phyloP scores from a whole-genome alignment of 768 basidiomycete genomes.

The Strobilomyces echinocephalus region DNA sequence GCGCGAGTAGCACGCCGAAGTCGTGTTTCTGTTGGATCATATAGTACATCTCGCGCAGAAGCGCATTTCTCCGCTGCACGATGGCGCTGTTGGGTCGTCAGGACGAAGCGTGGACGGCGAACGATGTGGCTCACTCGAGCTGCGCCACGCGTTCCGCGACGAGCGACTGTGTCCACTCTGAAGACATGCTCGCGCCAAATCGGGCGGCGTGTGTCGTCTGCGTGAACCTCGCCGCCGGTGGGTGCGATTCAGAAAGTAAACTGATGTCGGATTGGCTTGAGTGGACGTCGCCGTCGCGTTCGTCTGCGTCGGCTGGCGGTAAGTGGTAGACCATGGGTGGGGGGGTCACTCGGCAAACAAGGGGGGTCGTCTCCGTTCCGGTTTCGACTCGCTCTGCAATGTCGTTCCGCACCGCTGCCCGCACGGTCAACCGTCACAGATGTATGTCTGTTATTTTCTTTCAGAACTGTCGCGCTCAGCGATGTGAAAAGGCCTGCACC shows the following conservation, averaged over 20 bases:
- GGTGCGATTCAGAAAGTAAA: background rate
- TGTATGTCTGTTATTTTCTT: slow-evolving; percentile 13
- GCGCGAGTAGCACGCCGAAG: slow-evolving; percentile 36
- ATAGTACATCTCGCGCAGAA: slow-evolving; percentile 66
- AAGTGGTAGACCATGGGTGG: too few relatives aligned
- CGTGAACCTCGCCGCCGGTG: background rate
- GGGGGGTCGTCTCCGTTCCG: slow-evolving; percentile 3
- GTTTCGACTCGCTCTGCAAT: slow-evolving; percentile 4
- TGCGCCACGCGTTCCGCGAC: slow-evolving; percentile 34
- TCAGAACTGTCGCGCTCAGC: background rate
- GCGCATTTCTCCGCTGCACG: slow-evolving; percentile 59
- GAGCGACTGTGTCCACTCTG: slow-evolving; percentile 31
- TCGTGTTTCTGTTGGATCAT: slow-evolving; percentile 55
- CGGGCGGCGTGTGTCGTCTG: slow-evolving; percentile 2
- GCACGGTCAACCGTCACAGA: slow-evolving; percentile 16
- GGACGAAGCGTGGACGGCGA: background rate
- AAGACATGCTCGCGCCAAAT: slow-evolving; percentile 17
- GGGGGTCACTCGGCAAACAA: slow-evolving; percentile 6
- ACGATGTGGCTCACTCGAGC: slow-evolving; percentile 26
- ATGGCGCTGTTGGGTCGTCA: slow-evolving; percentile 45
- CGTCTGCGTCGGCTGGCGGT: background rate
- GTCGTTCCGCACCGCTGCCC: slow-evolving; percentile 13
- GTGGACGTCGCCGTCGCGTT: slow-evolving; percentile 3
- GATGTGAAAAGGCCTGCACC: slow-evolving; percentile 39
- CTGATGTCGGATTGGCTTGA: background rate